Percentiles rank a stretch among this genome's conserved stretches.
Conservation (phyloP, 805 yeast genomes). For the Ogataea pignaliae region DNA sequence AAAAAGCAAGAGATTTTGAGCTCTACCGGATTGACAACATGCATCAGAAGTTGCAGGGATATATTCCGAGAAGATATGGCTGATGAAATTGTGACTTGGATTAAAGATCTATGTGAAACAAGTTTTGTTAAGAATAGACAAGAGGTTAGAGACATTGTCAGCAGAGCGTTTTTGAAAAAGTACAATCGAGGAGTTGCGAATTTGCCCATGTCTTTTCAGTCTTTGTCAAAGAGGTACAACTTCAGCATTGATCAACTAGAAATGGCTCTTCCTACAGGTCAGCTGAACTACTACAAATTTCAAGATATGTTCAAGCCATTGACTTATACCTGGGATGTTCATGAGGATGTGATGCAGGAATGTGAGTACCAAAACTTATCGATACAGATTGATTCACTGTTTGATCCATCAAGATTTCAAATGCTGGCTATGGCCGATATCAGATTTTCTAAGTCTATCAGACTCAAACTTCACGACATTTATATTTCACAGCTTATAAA, state of each 20-base stretch:
- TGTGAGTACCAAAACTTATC: conserved; percentile 41
- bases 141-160: conserved; percentile 44
- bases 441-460: conserved; percentile 62
- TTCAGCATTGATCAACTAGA: conserved; percentile 29
- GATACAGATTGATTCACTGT: conserved; percentile 5
- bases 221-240: conserved; percentile 27
- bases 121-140: conserved; percentile 47
- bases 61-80: conserved; percentile 78
- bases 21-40: conserved; percentile 60
- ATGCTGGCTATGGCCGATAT: conserved; percentile 61
- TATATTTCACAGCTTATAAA: conserved; percentile 63
- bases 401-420: conserved; percentile 52
- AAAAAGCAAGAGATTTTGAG: conserved; percentile 53
- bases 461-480: conserved; percentile 57
- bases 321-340: conserved; percentile 43
- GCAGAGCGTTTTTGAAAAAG: conserved; percentile 52
- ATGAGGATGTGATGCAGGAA: conserved; percentile 36
- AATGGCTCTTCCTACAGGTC: conserved; percentile 20
- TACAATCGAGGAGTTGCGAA: conserved; percentile 52
- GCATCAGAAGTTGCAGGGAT: conserved; percentile 65
- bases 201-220: conserved; percentile 11
- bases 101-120: conserved; percentile 52
- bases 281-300: conserved; percentile 13
- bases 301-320: conserved; percentile 23
- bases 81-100: conserved; percentile 65